These are phyloP conservation scores for Zostera marina DNA, from an alignment of 116 monocot genomes.

Conservation along the genomic window DNA sequence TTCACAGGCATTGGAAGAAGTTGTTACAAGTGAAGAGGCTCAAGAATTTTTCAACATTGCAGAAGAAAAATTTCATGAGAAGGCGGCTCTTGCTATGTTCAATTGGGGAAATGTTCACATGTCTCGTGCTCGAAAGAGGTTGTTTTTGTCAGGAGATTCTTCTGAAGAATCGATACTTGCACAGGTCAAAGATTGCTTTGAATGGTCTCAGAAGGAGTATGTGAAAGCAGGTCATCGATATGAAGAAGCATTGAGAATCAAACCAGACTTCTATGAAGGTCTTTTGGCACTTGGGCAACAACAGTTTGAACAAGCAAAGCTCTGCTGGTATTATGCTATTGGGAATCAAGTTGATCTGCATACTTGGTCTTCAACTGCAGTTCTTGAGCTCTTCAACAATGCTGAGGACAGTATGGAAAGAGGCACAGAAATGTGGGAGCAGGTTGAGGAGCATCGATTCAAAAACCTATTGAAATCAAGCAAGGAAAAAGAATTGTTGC, in stretches of 20 bases:
- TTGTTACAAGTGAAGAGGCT: constrained; percentile 53
- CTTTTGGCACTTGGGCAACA: constrained; percentile 48
- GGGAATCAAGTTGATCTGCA: constrained; percentile 30
- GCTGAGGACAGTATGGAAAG: constrained; percentile 59
- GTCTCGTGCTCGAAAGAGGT: constrained; percentile 49
- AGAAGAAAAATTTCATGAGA: constrained; percentile 55
- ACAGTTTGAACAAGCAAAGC: constrained; percentile 64
- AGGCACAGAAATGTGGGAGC: constrained; percentile 52
- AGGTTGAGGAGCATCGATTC: constrained; percentile 33
- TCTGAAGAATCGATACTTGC: constrained; percentile 24
- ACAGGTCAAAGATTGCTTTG: constrained; percentile 27
- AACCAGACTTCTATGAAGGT: constrained; percentile 60
- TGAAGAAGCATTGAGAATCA: constrained; percentile 40
- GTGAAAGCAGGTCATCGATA: constrained; percentile 41
- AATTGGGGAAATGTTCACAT: constrained; percentile 80
- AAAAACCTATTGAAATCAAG: constrained; percentile 24
- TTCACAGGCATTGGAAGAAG: constrained; percentile 63
- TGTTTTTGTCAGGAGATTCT: constrained; percentile 30
- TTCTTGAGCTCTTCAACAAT: constrained; percentile 42
- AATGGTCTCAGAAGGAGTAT: constrained; percentile 44
- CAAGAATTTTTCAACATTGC: constrained; percentile 41
- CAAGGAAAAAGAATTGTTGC: constrained; percentile 29
- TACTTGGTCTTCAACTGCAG: constrained; percentile 26
- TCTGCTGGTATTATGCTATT: constrained; percentile 44
- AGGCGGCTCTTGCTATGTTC: constrained; percentile 59